phyloP scores from a whole-genome alignment of 495 filamentous ascomycete genomes.

The Neurospora sp. region DNA sequence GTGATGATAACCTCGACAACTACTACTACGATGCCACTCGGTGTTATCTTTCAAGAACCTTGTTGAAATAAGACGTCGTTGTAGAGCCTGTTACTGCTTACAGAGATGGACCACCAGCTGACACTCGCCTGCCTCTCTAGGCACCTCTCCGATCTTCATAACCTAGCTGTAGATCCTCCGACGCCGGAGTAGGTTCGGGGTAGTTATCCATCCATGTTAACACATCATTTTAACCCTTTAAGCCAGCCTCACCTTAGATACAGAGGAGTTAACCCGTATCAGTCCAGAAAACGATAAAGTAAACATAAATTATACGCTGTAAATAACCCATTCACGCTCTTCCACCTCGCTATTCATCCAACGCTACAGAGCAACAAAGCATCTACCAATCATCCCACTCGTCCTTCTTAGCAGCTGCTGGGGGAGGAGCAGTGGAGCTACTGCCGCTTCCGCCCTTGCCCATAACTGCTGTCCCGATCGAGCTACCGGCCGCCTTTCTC shows the following conservation, averaged over 20 bases:
- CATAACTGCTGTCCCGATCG: slow-evolving; percentile 67
- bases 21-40: not conserved
- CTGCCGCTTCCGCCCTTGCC: slow-evolving; percentile 40
- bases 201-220: not conserved
- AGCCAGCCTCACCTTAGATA: not conserved
- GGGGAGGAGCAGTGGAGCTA: slow-evolving; percentile 7
- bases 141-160: not conserved
- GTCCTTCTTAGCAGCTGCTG: slow-evolving; percentile 36
- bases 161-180: not conserved
- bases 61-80: not conserved
- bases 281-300: not conserved
- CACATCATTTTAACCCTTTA: not conserved
- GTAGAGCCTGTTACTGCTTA: not conserved
- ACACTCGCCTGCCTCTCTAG: no score
- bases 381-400: slow-evolving; percentile 58
- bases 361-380: slow-evolving; percentile 10
- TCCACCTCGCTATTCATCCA: not conserved
- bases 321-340: not conserved
- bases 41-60: not conserved
- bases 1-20: not conserved
- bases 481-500: slow-evolving; percentile 21
- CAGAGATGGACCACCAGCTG: not conserved
- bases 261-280: not conserved
- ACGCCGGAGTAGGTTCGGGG: not conserved
- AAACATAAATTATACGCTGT: not conserved